Conservation (phyloP, 371 early-diverging fungal species). For the Mortierella sp. region DNA sequence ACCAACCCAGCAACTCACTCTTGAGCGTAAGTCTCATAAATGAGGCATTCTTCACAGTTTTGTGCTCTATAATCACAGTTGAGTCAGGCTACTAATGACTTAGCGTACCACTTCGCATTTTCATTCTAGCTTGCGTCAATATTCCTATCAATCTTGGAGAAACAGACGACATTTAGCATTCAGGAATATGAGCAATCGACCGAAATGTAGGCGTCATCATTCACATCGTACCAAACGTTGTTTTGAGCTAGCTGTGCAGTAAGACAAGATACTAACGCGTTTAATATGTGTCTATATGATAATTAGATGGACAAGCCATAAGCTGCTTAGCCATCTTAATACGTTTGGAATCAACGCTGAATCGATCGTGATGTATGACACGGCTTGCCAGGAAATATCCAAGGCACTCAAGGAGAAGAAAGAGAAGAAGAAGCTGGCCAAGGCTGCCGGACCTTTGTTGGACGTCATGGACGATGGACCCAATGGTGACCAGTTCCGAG, state of each 20-base stretch:
- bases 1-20: slow-evolving; percentile 53
- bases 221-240: background rate
- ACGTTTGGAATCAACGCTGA: slow-evolving; percentile 36
- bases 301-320: slow-evolving; percentile 47
- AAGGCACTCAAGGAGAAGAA: slow-evolving; percentile 48
- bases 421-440: slow-evolving; percentile 29
- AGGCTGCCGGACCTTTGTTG: background rate
- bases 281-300: slow-evolving; percentile 27
- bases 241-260: too few relatives aligned
- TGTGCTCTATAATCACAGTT: too few relatives aligned
- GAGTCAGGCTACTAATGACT: background rate
- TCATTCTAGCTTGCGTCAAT: slow-evolving; percentile 17
- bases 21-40: slow-evolving; percentile 47
- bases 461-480: background rate
- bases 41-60: background rate
- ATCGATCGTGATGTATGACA: slow-evolving; percentile 22
- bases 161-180: slow-evolving; percentile 42
- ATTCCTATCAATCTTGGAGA: slow-evolving; percentile 9
- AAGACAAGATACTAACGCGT: background rate
- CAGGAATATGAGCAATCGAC: slow-evolving; percentile 61
- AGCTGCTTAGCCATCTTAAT: slow-evolving; percentile 49
- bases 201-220: slow-evolving; percentile 54
- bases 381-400: slow-evolving; percentile 56
- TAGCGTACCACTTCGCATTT: background rate
- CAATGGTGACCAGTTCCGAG: background rate